Conservation (phyloP, 2,329 filamentous ascomycete species). For the Apiospora aurea region DNA sequence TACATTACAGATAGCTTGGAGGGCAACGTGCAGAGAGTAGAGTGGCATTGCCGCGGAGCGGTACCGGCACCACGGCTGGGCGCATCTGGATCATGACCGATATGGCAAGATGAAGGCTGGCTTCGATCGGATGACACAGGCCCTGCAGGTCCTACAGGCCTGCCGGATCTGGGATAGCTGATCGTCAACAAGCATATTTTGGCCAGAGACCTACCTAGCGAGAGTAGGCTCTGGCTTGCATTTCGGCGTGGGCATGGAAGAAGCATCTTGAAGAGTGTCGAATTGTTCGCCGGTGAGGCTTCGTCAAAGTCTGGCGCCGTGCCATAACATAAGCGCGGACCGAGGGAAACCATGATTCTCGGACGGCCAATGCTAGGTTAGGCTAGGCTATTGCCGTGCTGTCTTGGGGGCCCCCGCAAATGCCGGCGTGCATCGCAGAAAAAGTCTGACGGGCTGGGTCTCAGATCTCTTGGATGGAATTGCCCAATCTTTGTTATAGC, state of each 20-base stretch:
- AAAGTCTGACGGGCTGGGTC: background rate
- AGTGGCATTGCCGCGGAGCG: slow-evolving; percentile 44
- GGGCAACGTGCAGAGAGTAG: slow-evolving; percentile 43
- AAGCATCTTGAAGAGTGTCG: background rate
- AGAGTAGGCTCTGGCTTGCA: background rate
- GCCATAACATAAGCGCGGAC: background rate
- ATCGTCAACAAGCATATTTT: background rate
- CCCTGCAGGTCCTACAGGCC: background rate
- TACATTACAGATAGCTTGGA: slow-evolving; percentile 50
- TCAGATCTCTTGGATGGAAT: background rate
- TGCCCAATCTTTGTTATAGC: background rate
- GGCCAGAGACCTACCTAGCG: background rate
- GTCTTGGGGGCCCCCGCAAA: slow-evolving; percentile 3
- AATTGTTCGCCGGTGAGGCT: slow-evolving; percentile 15
- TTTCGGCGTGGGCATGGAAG: background rate
- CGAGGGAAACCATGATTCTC: slow-evolving; percentile 1
- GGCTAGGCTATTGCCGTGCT: background rate
- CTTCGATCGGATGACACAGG: background rate
- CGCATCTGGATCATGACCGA: background rate
- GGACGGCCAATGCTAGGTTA: background rate
- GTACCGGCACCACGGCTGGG: slow-evolving; percentile 13
- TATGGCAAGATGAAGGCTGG: background rate
- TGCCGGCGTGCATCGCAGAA: background rate
- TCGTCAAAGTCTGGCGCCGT: background rate
- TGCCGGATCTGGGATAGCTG: background rate